Base-by-base conservation (phyloP, 2,329 filamentous ascomycete species). In the Bertia moriformis region DNA sequence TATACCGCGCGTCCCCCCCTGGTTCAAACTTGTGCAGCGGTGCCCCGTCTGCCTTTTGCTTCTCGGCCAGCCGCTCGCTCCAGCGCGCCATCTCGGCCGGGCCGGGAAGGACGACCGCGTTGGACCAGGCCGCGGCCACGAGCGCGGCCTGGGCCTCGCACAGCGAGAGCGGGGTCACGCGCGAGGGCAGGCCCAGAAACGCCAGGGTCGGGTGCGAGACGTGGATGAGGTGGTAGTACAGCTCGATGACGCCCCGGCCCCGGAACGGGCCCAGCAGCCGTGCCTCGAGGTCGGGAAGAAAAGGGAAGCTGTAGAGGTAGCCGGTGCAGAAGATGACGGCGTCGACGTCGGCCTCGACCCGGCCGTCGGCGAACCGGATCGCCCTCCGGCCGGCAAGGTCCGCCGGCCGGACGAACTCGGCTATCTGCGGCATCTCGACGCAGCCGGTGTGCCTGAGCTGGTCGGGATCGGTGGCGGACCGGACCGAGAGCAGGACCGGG, bases 251-350 rank as follows among this genome's bases (percentile, higher is more conserved):
- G 19, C 82, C 71, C 22, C 69, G 70, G 1, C 88, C 88, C n/a
- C n/a, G n/a, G n/a, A n/a, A n/a, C 40, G 76, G 71, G 0, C 71
- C 77, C 40, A 88, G 67, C 2, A 86, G 53, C 0, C 72, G 63
- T 0, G 75, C 57, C 13, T 60, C 49, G 3, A 71, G 46, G 2
- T 58, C 52, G 12, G 55, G 53, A 3, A 80, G 54, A 51, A 94
- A 95, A 0, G 87, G 86, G 42, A 82, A 83, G 4, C 79, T 78
- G 58, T 84, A 94, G 41, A 93, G 72, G 50, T 93, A 96, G 0
- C 89, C 89, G 0, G 89, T 95, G 54, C 84, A 88, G 57, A 89
- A 95, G 19, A 96, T 54, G 4, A 95, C 62, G 1, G 74, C 71
- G 50, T 95, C 88, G 41, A 96, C 58, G 22, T 77, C 62, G 3